Base-by-base conservation (phyloP, 2,329 filamentous ascomycete genomes). In the Xylariaceae sp. region DNA sequence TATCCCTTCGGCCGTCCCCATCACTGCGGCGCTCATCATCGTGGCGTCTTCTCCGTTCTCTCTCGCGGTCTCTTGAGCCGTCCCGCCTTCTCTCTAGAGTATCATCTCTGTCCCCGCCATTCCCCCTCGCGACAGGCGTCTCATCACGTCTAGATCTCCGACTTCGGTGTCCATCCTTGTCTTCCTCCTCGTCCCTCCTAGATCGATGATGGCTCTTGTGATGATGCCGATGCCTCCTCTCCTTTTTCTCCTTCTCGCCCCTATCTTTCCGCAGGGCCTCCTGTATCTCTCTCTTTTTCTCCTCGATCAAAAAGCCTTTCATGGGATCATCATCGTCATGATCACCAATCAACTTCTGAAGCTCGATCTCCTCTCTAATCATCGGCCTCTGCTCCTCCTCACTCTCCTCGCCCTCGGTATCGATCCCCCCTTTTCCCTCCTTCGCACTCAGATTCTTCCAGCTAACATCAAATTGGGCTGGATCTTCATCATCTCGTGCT, bases 241-340 rank as follows among this genome's bases (percentile, higher is more conserved):
- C 71, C 57, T 70, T 76, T 60, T 73, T 78, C 12, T 77, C 73
- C 49, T 75, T 73, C 59, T 63, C 70, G 63, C 69, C 78, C 41
- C 76, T 58, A 70, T 78, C 55, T 76, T 75, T 51, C 22, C 19
- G 48, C 58, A 87, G 69, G 3, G 89, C 91, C 51, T 81, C 79
- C 47, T 87, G 83, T 11, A 96, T 81, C 66, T 96, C 89, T 65
- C 90, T 89, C 69, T 88, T 90, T 78, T 97, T 96, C 70, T 95
- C 87, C 56, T 92, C 82, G 45, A 96, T 83, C 56, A 97, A 66
- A 61, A 89, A 96, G 35, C 82, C 83, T 70, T 96, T 96, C 94
- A 99, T 99, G 0, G 94, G 94, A 67, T 99, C 94, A 53, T 97
- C 92, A 19, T 96, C 91, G 57, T 97, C 94, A 56, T 95, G 87